phyloP scores from a whole-genome alignment of 176 grass and related monocot species.

The Lolium rigidum region DNA sequence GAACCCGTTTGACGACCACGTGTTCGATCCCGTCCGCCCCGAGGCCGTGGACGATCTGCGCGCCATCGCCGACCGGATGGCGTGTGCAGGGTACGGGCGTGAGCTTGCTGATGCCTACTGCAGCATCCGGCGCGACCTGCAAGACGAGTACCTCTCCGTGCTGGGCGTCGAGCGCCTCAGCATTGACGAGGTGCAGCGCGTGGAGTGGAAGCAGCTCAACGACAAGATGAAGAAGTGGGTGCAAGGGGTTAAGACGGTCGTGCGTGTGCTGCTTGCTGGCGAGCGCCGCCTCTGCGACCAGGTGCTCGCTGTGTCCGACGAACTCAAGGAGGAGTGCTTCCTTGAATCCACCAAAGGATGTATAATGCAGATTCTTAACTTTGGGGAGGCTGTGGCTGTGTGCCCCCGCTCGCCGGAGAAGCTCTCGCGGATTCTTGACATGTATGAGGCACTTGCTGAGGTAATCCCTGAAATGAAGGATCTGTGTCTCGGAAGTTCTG shows the following conservation, averaged over 20 bases:
- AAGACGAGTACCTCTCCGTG: conserved; percentile 84
- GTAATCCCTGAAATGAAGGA: conserved; percentile 79
- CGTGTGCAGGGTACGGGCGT: conserved; percentile 66
- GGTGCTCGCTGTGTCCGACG: conserved; percentile 64
- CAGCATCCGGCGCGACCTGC: conserved; percentile 71
- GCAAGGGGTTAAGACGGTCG: conserved; percentile 75
- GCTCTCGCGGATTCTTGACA: conserved; percentile 81
- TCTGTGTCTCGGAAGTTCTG: conserved; percentile 64
- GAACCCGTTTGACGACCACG: conserved; percentile 65
- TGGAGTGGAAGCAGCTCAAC: conserved; percentile 83
- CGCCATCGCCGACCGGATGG: conserved; percentile 85
- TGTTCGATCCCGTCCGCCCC: conserved; percentile 75
- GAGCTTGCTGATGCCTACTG: conserved; percentile 88
- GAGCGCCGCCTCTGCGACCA: conserved; percentile 82
- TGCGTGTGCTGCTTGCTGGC: conserved; percentile 71
- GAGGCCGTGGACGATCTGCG: conserved; percentile 75
- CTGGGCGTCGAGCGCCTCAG: conserved; percentile 91
- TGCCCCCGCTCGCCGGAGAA: conserved; percentile 84
- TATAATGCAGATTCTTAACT: conserved; percentile 86
- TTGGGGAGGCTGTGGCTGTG: conserved; percentile 85
- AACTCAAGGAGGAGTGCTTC: conserved; percentile 84
- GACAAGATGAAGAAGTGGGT: conserved; percentile 99
- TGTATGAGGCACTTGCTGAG: conserved; percentile 85
- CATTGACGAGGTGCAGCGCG: conserved; percentile 92
- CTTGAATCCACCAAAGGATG: conserved; percentile 79